Evolutionary conservation across 768 basidiomycete species (phyloP), one percentile per base, ranked within the genome.

Genomic region (Crassisporium funariophilum): DNA sequence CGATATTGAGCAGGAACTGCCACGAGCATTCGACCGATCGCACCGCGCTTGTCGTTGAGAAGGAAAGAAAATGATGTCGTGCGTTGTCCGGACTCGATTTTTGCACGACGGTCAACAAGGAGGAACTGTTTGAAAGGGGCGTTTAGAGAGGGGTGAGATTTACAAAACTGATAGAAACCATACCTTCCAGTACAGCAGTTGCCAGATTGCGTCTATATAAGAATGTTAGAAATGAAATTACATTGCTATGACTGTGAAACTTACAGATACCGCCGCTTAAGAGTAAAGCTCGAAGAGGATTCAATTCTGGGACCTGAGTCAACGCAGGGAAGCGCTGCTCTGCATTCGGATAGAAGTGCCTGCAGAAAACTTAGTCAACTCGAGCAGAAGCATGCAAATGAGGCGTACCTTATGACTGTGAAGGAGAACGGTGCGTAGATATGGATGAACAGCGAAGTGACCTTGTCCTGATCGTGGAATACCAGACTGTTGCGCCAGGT

Each of bases 401-500:
- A 39, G 24, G 67, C 83, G 23, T 52, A 89, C 91, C 90, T 77
- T 45, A 98, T 93, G 17, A 94, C 86, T 11, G 91, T 94, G 57
- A 99, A 90, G 3, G 87, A 84, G 52, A 95, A 82, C 0, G 97
- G 91, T 0, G 91, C 80, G 60, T 97, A 98, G 46, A 98, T 86
- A 62, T 99, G 97, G 23, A 99, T 82, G 70, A 95, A 98, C 19
- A 99, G 72, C 8, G 89, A 92, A 13, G 91, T 98, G 61, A 98
- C 90, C 67, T 98, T 98, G 66, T 99, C 97, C 45, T 83, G 78
- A 59, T 95, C 94, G 60, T 99, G 97, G 72, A 99, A 99, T 2
- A 99, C 97, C 17, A 99, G 82, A 54, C 91, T 95, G 61, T 99
- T 99, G 50, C 97, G 79, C 97, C 97, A 99, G 8, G 95, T 98